Percentiles rank a stretch among this genome's conserved stretches.
Conservation (phyloP, 495 filamentous ascomycete species). For the Apiosordaria backusii region DNA sequence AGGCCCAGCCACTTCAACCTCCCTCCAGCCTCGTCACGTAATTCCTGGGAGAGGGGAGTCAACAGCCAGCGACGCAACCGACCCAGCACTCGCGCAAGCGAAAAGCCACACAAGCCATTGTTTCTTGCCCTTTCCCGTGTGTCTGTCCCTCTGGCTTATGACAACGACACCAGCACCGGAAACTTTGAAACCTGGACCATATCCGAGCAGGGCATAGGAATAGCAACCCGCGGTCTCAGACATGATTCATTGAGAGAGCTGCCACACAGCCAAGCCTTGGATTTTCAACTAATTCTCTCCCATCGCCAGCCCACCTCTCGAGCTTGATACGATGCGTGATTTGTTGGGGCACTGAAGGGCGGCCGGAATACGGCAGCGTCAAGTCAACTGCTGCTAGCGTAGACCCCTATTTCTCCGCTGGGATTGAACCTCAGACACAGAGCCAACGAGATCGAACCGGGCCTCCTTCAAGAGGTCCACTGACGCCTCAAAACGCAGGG, state of each 20-base stretch:
- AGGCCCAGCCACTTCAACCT: neutral
- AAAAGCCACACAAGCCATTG: neutral
- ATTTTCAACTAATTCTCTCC: neutral
- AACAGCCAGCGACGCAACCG: neutral
- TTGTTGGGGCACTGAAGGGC: neutral
- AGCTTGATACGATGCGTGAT: neutral
- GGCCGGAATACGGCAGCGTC: neutral
- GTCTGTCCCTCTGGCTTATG: no score
- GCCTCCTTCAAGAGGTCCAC: neutral
- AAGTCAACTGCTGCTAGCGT: neutral
- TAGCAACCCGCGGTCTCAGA: constrained; percentile 4
- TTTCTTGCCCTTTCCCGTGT: neutral
- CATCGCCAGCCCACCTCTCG: neutral
- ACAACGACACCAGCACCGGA: neutral
- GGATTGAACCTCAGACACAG: neutral
- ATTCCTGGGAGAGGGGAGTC: constrained; percentile 1
- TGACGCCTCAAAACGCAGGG: constrained; percentile 8
- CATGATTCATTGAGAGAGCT: neutral
- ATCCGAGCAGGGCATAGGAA: constrained; percentile 5
- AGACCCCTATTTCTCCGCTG: neutral
- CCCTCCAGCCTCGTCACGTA: constrained; percentile 3
- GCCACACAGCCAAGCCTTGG: neutral
- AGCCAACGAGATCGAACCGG: neutral
- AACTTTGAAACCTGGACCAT: neutral
- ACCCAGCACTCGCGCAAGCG: neutral